Base-by-base conservation (phyloP, 805 yeast genomes). In the Clavispora fructus region DNA sequence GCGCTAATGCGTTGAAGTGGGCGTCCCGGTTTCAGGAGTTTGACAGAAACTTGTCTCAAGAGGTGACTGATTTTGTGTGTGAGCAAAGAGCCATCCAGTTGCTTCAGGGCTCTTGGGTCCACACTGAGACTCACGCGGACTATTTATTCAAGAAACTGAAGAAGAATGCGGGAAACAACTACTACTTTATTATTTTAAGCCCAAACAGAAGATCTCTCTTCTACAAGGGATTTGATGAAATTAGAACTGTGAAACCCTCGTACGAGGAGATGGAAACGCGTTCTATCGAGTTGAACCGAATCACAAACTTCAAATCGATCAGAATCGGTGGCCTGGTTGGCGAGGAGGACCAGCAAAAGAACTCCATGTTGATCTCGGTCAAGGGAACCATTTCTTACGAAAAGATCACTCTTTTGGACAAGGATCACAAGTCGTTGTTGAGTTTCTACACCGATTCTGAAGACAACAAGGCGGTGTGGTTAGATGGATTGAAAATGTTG, bases 101-200 rank as follows among this genome's bases (percentile, higher is more conserved):
- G 41, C 80, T 88, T 26, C 81, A 77, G 56, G 96, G 96, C 1
- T 77, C 86, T 2, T 88, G 95, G 95, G 91, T 85, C 12, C 84
- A 73, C 58, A 75, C 83, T 1, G 84, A 82, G 32, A 68, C 74
- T 43, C 89, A 68, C 46, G 75, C 74, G 1, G 73, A 69, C 42
- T 47, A 45, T 16, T 49, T 59, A 35, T 56, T 42, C 60, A 53
- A 11, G 35, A 50, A 29, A 48, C 52, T 32, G 57, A 57, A 52
- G 27, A 56, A 54, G 37, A 41, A 46, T n/a, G 38, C 47, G n/a
- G 47, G 52, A 10, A 45, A 56, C 10, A 75, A 73, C 51, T 71
- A 71, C 48, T 81, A 74, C 59, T 86, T 77, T 58, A 71, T 84
- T 41, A 68, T 80, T 9, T 64, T 87, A 38, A 82, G 91, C 2